Conservation (phyloP, 208 protist genomes). For the Lotmaria passim region DNA sequence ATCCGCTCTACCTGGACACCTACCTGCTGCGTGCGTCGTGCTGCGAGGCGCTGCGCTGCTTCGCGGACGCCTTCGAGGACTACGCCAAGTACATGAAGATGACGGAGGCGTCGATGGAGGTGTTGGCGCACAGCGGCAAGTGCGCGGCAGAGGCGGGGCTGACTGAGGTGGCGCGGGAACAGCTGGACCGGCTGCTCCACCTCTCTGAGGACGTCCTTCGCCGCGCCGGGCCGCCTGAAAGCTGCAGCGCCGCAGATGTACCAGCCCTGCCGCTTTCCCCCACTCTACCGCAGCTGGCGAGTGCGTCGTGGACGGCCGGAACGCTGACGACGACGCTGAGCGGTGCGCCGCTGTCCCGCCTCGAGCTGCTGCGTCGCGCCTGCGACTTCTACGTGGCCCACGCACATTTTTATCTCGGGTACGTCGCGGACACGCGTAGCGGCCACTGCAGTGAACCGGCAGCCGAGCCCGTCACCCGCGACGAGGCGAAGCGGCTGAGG, state of each 20-base stretch:
- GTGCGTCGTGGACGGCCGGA: slow-evolving; percentile 23
- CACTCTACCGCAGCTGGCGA: slow-evolving; percentile 14
- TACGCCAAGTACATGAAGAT: slow-evolving; percentile 89
- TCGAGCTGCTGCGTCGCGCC: slow-evolving; percentile 24
- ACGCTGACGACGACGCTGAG: slow-evolving; percentile 10
- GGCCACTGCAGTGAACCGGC: background rate
- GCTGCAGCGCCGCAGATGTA: background rate
- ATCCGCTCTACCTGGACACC: slow-evolving; percentile 66
- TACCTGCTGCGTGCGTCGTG: slow-evolving; percentile 82
- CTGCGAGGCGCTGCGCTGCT: slow-evolving; percentile 63
- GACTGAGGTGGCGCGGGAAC: slow-evolving; percentile 45
- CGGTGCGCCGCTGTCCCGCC: slow-evolving; percentile 1
- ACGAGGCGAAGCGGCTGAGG: slow-evolving; percentile 22
- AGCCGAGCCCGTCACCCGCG: slow-evolving; percentile 3
- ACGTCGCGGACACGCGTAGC: slow-evolving; percentile 36
- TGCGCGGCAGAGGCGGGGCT: slow-evolving; percentile 80
- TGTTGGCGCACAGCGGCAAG: slow-evolving; percentile 83
- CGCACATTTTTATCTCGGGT: slow-evolving; percentile 83
- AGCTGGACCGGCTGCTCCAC: slow-evolving; percentile 54
- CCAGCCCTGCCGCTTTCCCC: background rate
- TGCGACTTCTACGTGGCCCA: slow-evolving; percentile 71
- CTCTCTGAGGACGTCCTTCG: slow-evolving; percentile 36
- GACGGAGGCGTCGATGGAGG: slow-evolving; percentile 58
- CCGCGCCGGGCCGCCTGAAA: background rate
- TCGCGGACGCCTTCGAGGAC: slow-evolving; percentile 67